Evolutionary conservation across 2,329 filamentous ascomycete species (phyloP), one percentile per base, ranked within the genome.

Genomic region (Hypoxylon sp.): DNA sequence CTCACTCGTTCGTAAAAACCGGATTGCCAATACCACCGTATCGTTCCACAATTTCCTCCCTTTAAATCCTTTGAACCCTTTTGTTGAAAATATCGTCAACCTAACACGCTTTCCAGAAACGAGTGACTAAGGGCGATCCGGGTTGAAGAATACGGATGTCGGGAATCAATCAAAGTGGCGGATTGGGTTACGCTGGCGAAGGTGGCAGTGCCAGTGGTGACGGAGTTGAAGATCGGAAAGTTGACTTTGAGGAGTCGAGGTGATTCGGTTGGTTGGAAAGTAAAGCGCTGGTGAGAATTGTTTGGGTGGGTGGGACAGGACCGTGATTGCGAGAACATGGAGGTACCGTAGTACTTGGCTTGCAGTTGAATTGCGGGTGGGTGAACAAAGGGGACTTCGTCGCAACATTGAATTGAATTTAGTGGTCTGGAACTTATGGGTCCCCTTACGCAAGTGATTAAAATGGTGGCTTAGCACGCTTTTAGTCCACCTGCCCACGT

Each of bases 31-130:
- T 61, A 50, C 17, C 24, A 42, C 61, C 29, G 31, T 48, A 55
- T 68, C 55, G 57, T 68, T 63, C 44, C 54, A 55, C 26, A 17
- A 64, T 37, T 44, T 58, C 63, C 52, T 50, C 55, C 54, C 52
- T 54, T 53, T 52, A 19, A 33, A 17, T 19, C 22, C 44, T 44
- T 51, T 61, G n/a, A 26, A 37, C 33, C 33, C 19, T 63, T 51
- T 66, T 51, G 3, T 17, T 51, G 24, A 8, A 39, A 57, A 48
- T 26, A 62, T 66, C 59, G 60, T 47, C 59, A 39, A 71, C 63
- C 59, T 54, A 53, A 63, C 55, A 65, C 69, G 69, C 69, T 71
- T 67, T 70, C 70, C 65, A 65, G 71, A 76, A 76, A 76, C 72
- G 74, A 75, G 71, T 73, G 72, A 75, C 72, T 71, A 50, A 59